Evolutionary conservation across 2,329 filamentous ascomycete genomes (phyloP), one percentile per base, ranked within the genome.

Genomic region (Trichoderma hamatum): DNA sequence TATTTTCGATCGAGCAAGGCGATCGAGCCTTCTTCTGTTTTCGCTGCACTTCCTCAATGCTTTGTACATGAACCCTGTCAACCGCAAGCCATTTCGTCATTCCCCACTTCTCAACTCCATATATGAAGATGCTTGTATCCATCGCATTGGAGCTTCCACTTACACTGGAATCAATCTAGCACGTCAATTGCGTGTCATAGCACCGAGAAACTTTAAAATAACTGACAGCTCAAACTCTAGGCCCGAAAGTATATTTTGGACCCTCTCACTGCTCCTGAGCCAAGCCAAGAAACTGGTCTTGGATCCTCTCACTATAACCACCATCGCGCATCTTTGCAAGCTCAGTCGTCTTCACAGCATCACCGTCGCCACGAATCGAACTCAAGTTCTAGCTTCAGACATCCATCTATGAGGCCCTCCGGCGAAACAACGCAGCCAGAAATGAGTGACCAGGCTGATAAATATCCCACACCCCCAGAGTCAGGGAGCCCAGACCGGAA

Each of bases 211-310:
- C 39, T 61, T 19, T n/a, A 16, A 43, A 43, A 16, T 16, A 26
- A 63, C 67, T 69, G 46, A 69, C 67, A 28, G 49, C 52, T n/a
- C 24, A 1, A 58, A 49, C 9, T 72, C 13, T 75, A 92, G 90
- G 89, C 90, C 54, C 82, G 84, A 65, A 85, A 87, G 74, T 89
- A 90, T 75, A 82, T 93, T 55, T 86, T 93, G 72, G 89, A 91
- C 73, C 91, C 91, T 72, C 82, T 93, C 71, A 88, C 84, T 73
- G 89, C 85, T 26, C 89, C 89, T 11, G 88, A 92, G 71, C 90
- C 90, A 16, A 87, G 84, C 70, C 86, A 90, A 71, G 88, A 91
- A 76, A 90, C 88, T 59, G 89, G 90, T 9, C 86, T 86, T n/a
- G 87, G 87, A 69, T 82, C 83, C 3, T 86, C 87, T 71, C 86